These are phyloP conservation scores for Fraxinus ornus DNA, from an alignment of 305 asterid species.

Conservation along the genomic window DNA sequence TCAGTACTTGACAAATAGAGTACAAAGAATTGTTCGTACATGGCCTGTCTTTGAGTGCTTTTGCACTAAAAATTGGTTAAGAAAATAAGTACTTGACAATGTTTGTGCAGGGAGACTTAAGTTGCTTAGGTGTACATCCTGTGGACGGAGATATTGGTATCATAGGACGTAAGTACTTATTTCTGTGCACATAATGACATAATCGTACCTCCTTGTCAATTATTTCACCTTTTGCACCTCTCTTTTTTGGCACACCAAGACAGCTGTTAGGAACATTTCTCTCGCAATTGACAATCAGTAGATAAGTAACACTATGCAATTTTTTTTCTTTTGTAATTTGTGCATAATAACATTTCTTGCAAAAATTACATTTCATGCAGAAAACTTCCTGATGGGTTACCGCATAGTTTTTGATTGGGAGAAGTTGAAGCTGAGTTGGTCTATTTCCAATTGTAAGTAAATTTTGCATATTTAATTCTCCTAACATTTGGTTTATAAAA, in stretches of 20 bases:
- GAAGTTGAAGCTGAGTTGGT: conserved; percentile 73
- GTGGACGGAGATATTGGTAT: conserved; percentile 40
- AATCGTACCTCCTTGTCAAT: not conserved
- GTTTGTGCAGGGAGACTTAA: conserved; percentile 53
- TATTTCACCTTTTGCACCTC: not conserved
- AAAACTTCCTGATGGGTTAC: conserved; percentile 72
- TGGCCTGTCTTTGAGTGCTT: not conserved
- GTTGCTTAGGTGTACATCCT: conserved; percentile 52
- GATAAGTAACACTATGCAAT: not conserved
- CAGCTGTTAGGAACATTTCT: not conserved
- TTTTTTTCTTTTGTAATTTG: not conserved
- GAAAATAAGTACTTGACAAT: conserved; percentile 15
- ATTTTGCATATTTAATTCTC: conserved; percentile 8
- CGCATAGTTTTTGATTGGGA: conserved; percentile 77
- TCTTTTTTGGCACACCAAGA: not conserved
- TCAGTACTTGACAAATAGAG: not conserved
- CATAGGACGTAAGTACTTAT: conserved; percentile 72
- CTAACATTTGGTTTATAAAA: not conserved
- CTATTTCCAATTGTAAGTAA: conserved; percentile 69
- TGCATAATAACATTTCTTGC: conserved; percentile 4
- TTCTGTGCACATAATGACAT: not conserved
- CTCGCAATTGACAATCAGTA: not conserved
- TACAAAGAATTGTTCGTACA: not conserved
- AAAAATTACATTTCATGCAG: conserved; percentile 34
- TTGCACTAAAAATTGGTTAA: not conserved